These are phyloP conservation scores for Clausena lansium DNA, from an alignment of 345 rosid genomes.

Conservation along the genomic window DNA sequence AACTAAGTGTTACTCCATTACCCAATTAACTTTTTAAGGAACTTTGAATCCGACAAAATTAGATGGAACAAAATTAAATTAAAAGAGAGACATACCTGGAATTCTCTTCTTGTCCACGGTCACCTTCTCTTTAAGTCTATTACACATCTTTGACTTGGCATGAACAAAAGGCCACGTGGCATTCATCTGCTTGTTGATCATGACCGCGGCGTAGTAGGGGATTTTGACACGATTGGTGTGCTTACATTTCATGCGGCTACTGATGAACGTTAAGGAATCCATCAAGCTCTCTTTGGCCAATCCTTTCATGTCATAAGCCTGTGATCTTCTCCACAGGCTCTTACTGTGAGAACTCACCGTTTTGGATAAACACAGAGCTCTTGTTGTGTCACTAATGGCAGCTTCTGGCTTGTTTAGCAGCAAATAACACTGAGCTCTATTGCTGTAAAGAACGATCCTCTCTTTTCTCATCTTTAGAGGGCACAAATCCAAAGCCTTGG, in stretches of 20 bases:
- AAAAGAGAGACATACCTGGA: background rate
- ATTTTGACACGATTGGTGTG: conserved; percentile 26
- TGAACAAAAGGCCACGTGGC: conserved; percentile 53
- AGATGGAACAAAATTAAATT: background rate
- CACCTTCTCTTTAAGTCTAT: conserved; percentile 2
- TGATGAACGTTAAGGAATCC: conserved; percentile 69
- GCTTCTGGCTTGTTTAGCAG: conserved; percentile 46
- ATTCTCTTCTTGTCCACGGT: conserved; percentile 5
- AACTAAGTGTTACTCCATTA: background rate
- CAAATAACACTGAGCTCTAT: conserved; percentile 77
- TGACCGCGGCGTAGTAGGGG: conserved; percentile 60
- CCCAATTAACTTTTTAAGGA: background rate
- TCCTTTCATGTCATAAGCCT: conserved; percentile 76
- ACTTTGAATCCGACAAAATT: background rate
- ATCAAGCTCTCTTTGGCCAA: conserved; percentile 67
- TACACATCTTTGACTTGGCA: conserved; percentile 17
- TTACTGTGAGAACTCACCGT: conserved; percentile 43
- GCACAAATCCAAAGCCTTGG: conserved; percentile 57
- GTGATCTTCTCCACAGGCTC: conserved; percentile 94
- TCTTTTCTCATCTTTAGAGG: conserved; percentile 50
- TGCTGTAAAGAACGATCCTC: conserved; percentile 68
- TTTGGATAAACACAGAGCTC: conserved; percentile 62
- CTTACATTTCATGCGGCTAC: conserved; percentile 31
- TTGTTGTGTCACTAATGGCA: conserved; percentile 75
- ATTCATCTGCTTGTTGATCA: conserved; percentile 65